Evolutionary conservation across 2,329 filamentous ascomycete species (phyloP), one percentile per base, ranked within the genome.

Genomic region (Fonsecaea multimorphosa): DNA sequence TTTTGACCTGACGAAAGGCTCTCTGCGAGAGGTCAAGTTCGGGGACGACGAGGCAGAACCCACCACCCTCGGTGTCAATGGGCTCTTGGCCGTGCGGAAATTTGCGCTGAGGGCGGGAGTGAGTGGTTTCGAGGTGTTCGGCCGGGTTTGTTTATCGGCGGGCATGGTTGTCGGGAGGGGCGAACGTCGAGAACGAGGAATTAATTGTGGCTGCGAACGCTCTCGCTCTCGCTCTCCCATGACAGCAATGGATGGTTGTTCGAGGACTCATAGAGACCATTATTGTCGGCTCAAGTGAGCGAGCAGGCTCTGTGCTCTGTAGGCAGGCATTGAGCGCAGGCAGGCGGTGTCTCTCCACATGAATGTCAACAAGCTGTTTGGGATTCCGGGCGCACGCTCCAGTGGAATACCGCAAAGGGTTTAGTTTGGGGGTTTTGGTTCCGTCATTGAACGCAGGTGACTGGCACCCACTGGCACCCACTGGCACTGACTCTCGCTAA

Each of bases 81-180:
- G 86, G 22, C 81, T 76, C 74, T 85, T 85, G 68, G 78, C 79
- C 49, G 80, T 79, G 63, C 84, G 88, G 72, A 85, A 82, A 54
- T 84, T 86, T 53, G 87, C 81, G 76, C 83, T 85, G 73, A 93
- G 86, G 65, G 87, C 85, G 60, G 91, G 90, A 80, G 89, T 89
- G 74, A 90, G 84, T 46, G 88, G 86, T 80, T 82, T 81, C 73
- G 82, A 80, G 74, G 81, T 81, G 76, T 76, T 78, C 14, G 63
- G 32, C 77, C 81, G 80, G 38, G 62, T 59, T 78, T 81, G 82
- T 79, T 82, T 84, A 78, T 85, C 82, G 75, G 77, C 76, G 67
- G 79, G 79, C 78, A 85, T 81, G 3, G 58, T 55, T 7, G 81
- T 79, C 68, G 70, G 71, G 70, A 68, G 66, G 70, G 74, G 65